These are phyloP conservation scores for Boechera divaricarpa DNA, from an alignment of 345 rosid species.

Conservation along the genomic window DNA sequence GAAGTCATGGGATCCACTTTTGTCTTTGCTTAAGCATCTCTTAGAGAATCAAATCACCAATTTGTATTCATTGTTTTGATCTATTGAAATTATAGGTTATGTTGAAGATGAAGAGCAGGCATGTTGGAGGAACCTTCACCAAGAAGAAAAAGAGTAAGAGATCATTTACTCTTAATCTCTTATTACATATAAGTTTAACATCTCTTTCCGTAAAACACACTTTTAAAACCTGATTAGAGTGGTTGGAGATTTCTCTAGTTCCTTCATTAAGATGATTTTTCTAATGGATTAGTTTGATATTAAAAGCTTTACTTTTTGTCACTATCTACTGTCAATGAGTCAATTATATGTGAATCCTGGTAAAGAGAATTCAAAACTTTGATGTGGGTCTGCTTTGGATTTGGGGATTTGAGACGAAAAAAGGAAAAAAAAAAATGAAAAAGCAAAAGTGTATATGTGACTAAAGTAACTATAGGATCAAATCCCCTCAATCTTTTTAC, in stretches of 20 bases:
- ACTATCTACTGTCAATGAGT: slow-evolving; percentile 33
- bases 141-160: slow-evolving; percentile 99
- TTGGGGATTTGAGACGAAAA: slow-evolving; percentile 93
- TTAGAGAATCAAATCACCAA: slow-evolving; percentile 10
- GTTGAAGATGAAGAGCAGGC: slow-evolving; percentile 98
- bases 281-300: slow-evolving; percentile 23
- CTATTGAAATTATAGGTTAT: slow-evolving; percentile 63
- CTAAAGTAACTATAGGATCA: slow-evolving; percentile 55
- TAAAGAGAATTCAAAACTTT: slow-evolving; percentile 41
- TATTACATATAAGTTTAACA: slow-evolving; percentile 8
- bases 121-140: slow-evolving; percentile 93
- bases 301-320: slow-evolving; percentile 43
- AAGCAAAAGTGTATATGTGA: slow-evolving; percentile 36
- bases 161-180: slow-evolving; percentile 31
- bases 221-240: slow-evolving; percentile 20
- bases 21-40: slow-evolving; percentile 33
- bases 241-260: slow-evolving; percentile 3
- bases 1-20: slow-evolving; percentile 45
- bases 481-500: slow-evolving; percentile 46
- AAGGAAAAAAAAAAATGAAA: not conserved
- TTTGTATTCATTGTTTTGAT: slow-evolving; percentile 22
- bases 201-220: not conserved
- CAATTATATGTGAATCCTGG: slow-evolving; percentile 40
- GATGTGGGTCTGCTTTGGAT: slow-evolving; percentile 63
- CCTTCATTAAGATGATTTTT: slow-evolving; percentile 31